These are phyloP conservation scores for Zygosaccharomyces gambellarensis DNA, from an alignment of 805 yeast species.

Conservation along the genomic window DNA sequence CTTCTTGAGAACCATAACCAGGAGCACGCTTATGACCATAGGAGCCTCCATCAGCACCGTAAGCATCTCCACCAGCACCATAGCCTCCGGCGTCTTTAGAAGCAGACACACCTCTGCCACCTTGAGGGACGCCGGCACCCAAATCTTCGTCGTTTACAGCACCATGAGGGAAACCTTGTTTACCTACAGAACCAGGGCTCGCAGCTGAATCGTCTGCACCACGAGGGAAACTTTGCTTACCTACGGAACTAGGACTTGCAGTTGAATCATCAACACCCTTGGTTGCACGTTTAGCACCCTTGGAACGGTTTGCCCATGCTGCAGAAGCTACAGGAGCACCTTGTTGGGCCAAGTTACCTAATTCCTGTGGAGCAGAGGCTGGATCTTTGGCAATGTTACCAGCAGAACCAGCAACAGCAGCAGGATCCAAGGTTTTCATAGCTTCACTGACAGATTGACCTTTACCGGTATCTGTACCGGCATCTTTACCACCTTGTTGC, in stretches of 20 bases:
- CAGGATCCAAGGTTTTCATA: constrained; percentile 3
- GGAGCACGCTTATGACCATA: too few relatives aligned
- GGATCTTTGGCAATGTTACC: not conserved
- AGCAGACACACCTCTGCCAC: too few relatives aligned
- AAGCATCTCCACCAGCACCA: not conserved
- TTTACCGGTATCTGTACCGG: not conserved
- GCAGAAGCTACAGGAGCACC: constrained; percentile 3
- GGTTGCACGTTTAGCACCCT: not conserved
- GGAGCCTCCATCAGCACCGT: too few relatives aligned
- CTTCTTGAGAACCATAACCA: not conserved
- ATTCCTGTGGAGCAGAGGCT: not conserved
- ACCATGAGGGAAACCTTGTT: too few relatives aligned
- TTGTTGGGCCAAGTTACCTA: not conserved
- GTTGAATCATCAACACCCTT: not conserved
- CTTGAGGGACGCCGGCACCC: too few relatives aligned
- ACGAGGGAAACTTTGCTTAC: not conserved
- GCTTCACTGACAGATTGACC: not conserved
- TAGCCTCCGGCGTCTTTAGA: too few relatives aligned
- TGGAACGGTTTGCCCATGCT: not conserved
- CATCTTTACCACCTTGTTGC: not conserved
- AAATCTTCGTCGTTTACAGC: too few relatives aligned
- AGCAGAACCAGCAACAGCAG: constrained; percentile 2
- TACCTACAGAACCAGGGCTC: too few relatives aligned
- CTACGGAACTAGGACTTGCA: not conserved
- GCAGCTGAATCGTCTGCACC: not conserved